phyloP scores from a whole-genome alignment of 176 grass and related monocot species.

The Coix lacrymajobi region DNA sequence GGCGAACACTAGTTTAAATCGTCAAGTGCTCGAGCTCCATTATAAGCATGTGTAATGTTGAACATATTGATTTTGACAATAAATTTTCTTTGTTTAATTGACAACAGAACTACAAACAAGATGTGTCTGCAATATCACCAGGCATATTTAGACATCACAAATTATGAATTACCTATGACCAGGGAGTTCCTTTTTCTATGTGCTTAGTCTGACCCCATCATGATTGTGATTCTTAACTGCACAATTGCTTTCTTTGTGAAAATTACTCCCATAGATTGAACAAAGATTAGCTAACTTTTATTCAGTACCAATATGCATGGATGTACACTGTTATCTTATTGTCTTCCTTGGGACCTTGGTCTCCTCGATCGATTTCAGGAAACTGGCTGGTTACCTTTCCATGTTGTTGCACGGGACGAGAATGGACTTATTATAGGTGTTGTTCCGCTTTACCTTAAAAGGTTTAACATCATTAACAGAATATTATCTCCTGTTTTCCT shows the following conservation, averaged over 20 bases:
- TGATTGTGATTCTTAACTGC: conserved; percentile 8
- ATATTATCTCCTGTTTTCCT: conserved; percentile 16
- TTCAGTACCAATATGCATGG: not conserved
- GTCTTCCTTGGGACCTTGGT: not conserved
- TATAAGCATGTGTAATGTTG: not conserved
- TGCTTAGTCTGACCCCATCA: not conserved
- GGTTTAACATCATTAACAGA: conserved; percentile 54
- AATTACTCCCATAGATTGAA: not conserved
- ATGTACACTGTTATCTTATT: conserved; percentile 21
- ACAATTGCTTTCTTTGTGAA: not conserved
- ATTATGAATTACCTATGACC: not conserved
- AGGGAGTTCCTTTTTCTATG: not conserved
- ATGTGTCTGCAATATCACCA: not conserved
- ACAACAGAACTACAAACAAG: not conserved
- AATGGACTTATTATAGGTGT: conserved; percentile 71
- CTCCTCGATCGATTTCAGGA: conserved; percentile 61
- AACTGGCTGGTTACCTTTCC: conserved; percentile 91
- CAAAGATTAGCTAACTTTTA: not conserved
- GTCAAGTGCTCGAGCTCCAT: not conserved
- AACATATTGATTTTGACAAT: not conserved
- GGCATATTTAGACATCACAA: not conserved
- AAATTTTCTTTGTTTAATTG: conserved; percentile 9
- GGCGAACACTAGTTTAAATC: not conserved
- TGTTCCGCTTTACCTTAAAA: conserved; percentile 99
- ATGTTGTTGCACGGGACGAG: conserved; percentile 86